phyloP scores from a whole-genome alignment of 2,329 filamentous ascomycete genomes.

The Xylaria sp. region DNA sequence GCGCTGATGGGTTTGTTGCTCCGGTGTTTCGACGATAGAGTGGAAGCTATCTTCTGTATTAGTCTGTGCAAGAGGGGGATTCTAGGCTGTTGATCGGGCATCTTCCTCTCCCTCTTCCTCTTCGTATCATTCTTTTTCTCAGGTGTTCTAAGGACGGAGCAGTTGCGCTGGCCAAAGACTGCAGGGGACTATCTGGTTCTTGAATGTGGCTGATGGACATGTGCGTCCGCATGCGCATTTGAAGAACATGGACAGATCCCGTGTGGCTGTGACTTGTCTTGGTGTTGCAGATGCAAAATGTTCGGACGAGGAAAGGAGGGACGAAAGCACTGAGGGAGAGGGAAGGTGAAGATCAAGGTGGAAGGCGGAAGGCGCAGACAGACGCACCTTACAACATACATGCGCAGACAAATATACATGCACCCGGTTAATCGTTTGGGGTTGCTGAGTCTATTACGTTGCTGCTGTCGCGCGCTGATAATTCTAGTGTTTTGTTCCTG shows the following conservation, averaged over 20 bases:
- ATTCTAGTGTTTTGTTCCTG: background rate
- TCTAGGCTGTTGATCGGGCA: constrained; percentile 36
- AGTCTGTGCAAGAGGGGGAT: constrained; percentile 40
- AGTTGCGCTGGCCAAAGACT: constrained; percentile 5
- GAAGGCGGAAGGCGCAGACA: background rate
- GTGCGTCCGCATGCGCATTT: background rate
- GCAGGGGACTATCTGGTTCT: background rate
- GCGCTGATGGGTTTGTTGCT: constrained; percentile 26
- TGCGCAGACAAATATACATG: constrained; percentile 1
- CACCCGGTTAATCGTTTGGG: background rate
- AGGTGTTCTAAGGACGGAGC: background rate
- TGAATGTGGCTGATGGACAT: background rate
- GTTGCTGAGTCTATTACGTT: background rate
- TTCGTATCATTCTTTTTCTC: constrained; percentile 7
- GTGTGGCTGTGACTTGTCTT: constrained; percentile 1
- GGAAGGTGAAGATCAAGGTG: background rate
- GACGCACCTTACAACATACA: constrained; percentile 25
- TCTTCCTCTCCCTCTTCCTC: constrained; percentile 13
- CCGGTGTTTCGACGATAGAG: constrained; percentile 36
- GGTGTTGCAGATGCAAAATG: constrained; percentile 9
- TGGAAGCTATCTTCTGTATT: constrained; percentile 43
- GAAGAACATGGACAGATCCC: background rate
- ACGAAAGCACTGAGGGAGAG: background rate
- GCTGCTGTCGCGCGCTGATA: constrained; percentile 12
- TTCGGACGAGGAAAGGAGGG: constrained; percentile 20